Evolutionary conservation across 768 basidiomycete species (phyloP).

Genomic region (Hypholoma fasciculare): DNA sequence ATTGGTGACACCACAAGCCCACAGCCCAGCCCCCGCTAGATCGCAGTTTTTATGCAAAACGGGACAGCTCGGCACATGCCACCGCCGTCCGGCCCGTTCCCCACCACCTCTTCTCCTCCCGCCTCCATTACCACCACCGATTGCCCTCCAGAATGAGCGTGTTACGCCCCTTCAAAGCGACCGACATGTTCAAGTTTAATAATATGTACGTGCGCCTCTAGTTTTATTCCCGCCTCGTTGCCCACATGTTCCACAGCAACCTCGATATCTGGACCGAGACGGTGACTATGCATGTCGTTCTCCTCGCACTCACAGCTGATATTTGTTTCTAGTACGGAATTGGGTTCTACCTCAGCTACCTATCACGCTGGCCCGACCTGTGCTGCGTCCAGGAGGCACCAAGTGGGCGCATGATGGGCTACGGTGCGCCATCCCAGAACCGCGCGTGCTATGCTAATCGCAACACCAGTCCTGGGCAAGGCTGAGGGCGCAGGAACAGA

Average conservation of each 20-base stretch:
- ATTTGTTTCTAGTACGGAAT: constrained; percentile 69
- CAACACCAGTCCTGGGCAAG: constrained; percentile 80
- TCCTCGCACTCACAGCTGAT: not conserved
- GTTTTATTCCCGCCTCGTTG: not conserved
- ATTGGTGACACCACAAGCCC: too few species aligned
- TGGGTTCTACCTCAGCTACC: constrained; percentile 86
- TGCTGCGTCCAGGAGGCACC: constrained; percentile 84
- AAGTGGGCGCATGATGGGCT: constrained; percentile 86
- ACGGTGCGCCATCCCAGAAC: constrained; percentile 57
- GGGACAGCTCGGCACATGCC: constrained; percentile 2
- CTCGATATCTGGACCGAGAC: constrained; percentile 98
- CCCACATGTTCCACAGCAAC: constrained; percentile 55
- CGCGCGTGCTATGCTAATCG: not conserved
- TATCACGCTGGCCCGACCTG: constrained; percentile 90
- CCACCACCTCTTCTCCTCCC: not conserved
- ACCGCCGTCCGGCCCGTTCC: not conserved
- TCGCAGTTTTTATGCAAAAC: constrained; percentile 8
- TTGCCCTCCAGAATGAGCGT: constrained; percentile 67
- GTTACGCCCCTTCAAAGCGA: constrained; percentile 81
- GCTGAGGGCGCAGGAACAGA: constrained; percentile 77
- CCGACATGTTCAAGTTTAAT: constrained; percentile 92
- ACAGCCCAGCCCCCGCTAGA: not conserved
- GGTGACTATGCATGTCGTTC: constrained; percentile 44
- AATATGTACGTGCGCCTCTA: constrained; percentile 60
- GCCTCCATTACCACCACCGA: not conserved